These are phyloP conservation scores for Ceratonia siliqua DNA, from an alignment of 306 rosid species.

Conservation along the genomic window DNA sequence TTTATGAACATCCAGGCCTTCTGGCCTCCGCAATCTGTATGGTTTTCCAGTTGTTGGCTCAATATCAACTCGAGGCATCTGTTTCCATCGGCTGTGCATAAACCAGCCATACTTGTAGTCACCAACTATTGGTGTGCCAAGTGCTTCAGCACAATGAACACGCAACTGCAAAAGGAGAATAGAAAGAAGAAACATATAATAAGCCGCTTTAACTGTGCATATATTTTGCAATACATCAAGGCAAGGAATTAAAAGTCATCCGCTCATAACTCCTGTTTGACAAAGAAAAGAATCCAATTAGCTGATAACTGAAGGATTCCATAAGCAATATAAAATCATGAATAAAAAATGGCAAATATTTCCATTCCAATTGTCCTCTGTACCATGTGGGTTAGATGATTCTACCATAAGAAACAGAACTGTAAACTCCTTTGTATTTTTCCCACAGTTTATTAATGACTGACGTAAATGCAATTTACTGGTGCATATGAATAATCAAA, in stretches of 20 bases:
- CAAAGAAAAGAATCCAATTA: constrained; percentile 8
- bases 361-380: neutral
- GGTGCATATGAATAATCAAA: neutral
- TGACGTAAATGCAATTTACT: neutral
- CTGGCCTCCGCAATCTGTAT: constrained; percentile 82
- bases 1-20: constrained; percentile 83
- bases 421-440: neutral
- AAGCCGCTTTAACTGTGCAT: constrained; percentile 8
- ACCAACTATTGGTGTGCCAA: constrained; percentile 94
- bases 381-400: neutral
- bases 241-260: neutral
- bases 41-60: constrained; percentile 76
- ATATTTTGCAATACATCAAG: neutral
- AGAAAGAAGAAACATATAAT: neutral
- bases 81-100: constrained; percentile 83
- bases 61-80: constrained; percentile 67
- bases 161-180: constrained; percentile 59
- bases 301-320: constrained; percentile 7
- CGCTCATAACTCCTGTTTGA: neutral
- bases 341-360: neutral
- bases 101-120: constrained; percentile 97
- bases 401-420: neutral
- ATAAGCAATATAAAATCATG: neutral
- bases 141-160: constrained; percentile 98
- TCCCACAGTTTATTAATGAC: neutral